Percentiles rank a stretch among this genome's conserved stretches.
Conservation (phyloP, 441 rosid species). For the Gossypium davidsonii region DNA sequence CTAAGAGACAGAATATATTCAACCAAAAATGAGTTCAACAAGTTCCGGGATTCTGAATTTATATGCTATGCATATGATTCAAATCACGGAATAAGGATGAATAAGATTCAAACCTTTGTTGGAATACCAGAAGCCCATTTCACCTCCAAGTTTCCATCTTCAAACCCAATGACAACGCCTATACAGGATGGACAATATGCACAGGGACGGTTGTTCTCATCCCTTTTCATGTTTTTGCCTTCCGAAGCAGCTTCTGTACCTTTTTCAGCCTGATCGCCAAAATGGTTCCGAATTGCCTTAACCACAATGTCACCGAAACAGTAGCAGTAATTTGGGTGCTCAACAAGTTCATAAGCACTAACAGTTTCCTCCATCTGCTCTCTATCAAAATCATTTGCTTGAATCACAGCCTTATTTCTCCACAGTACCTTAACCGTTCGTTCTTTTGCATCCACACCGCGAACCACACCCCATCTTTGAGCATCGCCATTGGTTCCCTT, state of each 20-base stretch:
- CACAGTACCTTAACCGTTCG: slow-evolving; percentile 69
- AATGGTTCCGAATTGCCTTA: slow-evolving; percentile 26
- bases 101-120: slow-evolving; percentile 45
- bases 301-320: slow-evolving; percentile 70
- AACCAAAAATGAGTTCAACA: not conserved
- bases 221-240: slow-evolving; percentile 18
- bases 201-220: slow-evolving; percentile 25
- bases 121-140: slow-evolving; percentile 68
- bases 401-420: slow-evolving; percentile 31
- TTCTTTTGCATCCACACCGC: slow-evolving; percentile 62
- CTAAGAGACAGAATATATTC: not conserved
- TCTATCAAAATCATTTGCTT: slow-evolving; percentile 23
- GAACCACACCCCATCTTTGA: slow-evolving; percentile 67
- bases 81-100: not conserved
- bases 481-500: slow-evolving; percentile 39
- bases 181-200: slow-evolving; percentile 41
- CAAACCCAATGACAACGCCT: slow-evolving; percentile 66
- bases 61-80: not conserved
- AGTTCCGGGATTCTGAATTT: not conserved
- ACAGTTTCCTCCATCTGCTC: slow-evolving; percentile 53
- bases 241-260: slow-evolving; percentile 14
- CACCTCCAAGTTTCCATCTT: slow-evolving; percentile 69
- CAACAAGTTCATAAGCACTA: slow-evolving; percentile 79
- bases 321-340: slow-evolving; percentile 74
- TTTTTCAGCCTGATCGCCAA: slow-evolving; percentile 20